phyloP scores from a whole-genome alignment of 2,329 filamentous ascomycete species.

The Venturia nashicola region DNA sequence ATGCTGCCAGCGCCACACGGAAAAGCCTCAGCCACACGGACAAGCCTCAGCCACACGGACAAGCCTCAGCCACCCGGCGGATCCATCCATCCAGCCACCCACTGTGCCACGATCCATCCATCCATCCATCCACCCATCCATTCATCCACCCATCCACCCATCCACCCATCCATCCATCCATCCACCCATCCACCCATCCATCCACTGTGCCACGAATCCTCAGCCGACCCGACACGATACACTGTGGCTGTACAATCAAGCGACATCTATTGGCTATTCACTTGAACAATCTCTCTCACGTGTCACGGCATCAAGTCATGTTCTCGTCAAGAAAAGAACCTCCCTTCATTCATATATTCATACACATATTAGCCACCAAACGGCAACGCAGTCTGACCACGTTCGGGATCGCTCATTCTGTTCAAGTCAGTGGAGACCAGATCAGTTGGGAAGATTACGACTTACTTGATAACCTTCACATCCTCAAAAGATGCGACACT shows the following conservation, averaged over 20 bases:
- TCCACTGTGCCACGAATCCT: no score
- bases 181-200: no score
- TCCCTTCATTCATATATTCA: not conserved
- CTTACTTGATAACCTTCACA: constrained; percentile 49
- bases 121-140: no score
- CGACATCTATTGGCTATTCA: no score
- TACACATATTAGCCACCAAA: constrained; percentile 13
- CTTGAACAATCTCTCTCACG: no score
- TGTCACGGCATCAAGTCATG: no score
- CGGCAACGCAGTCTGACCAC: constrained; percentile 33
- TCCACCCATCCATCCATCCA: no score
- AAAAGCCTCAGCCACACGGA: not conserved
- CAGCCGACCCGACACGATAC: not conserved
- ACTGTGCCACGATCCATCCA: no score
- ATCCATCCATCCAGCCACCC: no score
- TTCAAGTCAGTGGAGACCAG: constrained; percentile 19
- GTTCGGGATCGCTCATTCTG: constrained; percentile 44
- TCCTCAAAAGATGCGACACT: constrained; percentile 49
- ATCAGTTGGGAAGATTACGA: not conserved
- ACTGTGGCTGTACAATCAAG: not conserved
- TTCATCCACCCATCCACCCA: no score
- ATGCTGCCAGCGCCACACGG: no score
- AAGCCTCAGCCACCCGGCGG: not conserved
- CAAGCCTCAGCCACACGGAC: no score
- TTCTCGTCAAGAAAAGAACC: not conserved